Percentiles rank a stretch among this genome's conserved stretches.
Evolutionary conservation across 805 yeast species (phyloP).

Genomic region (Saccharomycopsis lassenensis): DNA sequence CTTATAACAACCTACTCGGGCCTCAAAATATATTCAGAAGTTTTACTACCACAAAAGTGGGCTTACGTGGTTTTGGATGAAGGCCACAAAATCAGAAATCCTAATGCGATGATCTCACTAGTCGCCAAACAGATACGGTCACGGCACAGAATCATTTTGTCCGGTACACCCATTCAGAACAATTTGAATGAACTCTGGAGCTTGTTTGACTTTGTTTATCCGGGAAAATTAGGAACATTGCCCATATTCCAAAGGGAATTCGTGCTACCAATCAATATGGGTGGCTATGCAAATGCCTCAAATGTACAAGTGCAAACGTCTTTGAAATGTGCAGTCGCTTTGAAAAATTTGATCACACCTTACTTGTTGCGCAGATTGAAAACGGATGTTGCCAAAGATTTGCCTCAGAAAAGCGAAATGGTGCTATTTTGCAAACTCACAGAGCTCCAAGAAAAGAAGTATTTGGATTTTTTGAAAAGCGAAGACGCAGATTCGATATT

Average conservation of each 20-base stretch:
- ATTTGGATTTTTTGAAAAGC: slow-evolving; percentile 63
- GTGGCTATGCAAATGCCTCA: slow-evolving; percentile 97
- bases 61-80: slow-evolving; percentile 88
- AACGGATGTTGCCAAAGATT: slow-evolving; percentile 87
- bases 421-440: slow-evolving; percentile 88
- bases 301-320: slow-evolving; percentile 95
- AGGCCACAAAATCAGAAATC: slow-evolving; percentile 94
- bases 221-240: slow-evolving; percentile 87
- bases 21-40: slow-evolving; percentile 52
- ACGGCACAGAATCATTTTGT: slow-evolving; percentile 72
- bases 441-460: slow-evolving; percentile 58
- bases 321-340: slow-evolving; percentile 86
- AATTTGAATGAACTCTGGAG: slow-evolving; percentile 91
- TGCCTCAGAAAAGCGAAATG: slow-evolving; percentile 89
- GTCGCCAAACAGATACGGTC: slow-evolving; percentile 79
- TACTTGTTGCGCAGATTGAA: slow-evolving; percentile 80
- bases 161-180: slow-evolving; percentile 96
- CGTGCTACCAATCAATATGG: slow-evolving; percentile 83
- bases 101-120: slow-evolving; percentile 79
- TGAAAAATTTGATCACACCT: slow-evolving; percentile 83
- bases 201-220: slow-evolving; percentile 86
- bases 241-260: slow-evolving; percentile 93
- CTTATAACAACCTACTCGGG: slow-evolving; percentile 90
- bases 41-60: slow-evolving; percentile 64
- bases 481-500: slow-evolving; percentile 64